phyloP scores from a whole-genome alignment of 305 asterid species.

The Andrographis paniculata region DNA sequence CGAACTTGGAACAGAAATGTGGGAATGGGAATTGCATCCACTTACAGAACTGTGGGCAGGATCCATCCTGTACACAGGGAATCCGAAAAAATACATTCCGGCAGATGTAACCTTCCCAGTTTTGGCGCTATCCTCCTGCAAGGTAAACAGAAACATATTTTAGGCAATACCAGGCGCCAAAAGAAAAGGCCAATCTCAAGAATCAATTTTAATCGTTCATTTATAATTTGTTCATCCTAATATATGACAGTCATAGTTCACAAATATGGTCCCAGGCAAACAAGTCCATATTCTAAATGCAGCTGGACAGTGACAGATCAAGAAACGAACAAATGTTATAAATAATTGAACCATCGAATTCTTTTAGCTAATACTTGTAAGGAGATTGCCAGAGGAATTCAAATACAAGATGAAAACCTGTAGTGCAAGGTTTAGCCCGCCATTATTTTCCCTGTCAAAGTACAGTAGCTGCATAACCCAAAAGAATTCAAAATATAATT shows the following conservation, averaged over 20 bases:
- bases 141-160: constrained; percentile 15
- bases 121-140: constrained; percentile 87
- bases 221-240: too few relatives aligned
- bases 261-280: not conserved
- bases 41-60: constrained; percentile 65
- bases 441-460: constrained; percentile 77
- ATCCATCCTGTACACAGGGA: constrained; percentile 89
- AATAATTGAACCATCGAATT: not conserved
- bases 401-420: constrained; percentile 41
- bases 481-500: constrained; percentile 7
- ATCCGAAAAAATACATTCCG: constrained; percentile 91
- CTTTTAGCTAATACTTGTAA: constrained; percentile 2
- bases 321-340: not conserved
- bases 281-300: too few relatives aligned
- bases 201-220: not conserved
- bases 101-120: constrained; percentile 78
- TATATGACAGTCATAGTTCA: too few relatives aligned
- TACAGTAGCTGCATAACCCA: constrained; percentile 62
- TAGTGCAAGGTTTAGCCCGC: constrained; percentile 78
- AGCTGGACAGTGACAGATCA: constrained; percentile 5
- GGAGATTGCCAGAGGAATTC: constrained; percentile 11
- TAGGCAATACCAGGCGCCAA: too few relatives aligned
- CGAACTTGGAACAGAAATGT: constrained; percentile 10
- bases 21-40: constrained; percentile 5
- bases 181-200: too few relatives aligned